A percentile compares a stretch with the other conserved stretches of the same genome.
Conservation (phyloP, 2,329 filamentous ascomycete species). For the Pseudocercospora ulei region DNA sequence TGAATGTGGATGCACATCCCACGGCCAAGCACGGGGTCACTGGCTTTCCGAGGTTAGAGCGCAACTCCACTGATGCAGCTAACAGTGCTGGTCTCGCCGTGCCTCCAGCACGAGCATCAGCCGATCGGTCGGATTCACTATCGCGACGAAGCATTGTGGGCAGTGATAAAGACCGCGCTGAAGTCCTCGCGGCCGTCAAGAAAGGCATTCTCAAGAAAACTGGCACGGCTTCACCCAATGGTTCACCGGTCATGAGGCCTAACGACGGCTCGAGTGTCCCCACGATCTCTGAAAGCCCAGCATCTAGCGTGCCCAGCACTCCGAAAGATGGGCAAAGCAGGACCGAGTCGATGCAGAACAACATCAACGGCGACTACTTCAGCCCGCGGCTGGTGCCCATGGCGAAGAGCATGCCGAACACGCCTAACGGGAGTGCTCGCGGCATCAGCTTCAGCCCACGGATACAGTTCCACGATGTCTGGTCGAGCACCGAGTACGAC, state of each 20-base stretch:
- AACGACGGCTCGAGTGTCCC: constrained; percentile 54
- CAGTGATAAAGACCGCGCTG: constrained; percentile 78
- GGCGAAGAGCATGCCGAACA: constrained; percentile 69
- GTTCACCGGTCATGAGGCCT: constrained; percentile 58
- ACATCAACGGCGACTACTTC: constrained; percentile 84
- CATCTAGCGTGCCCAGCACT: constrained; percentile 77
- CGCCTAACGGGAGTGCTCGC: constrained; percentile 57
- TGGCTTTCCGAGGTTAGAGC: constrained; percentile 74
- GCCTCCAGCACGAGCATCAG: constrained; percentile 33
- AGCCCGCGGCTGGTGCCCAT: constrained; percentile 61
- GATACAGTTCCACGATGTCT: constrained; percentile 91
- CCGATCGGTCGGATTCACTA: constrained; percentile 50
- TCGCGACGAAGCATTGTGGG: constrained; percentile 82
- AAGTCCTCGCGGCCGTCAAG: constrained; percentile 81
- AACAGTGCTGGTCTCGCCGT: constrained; percentile 24
- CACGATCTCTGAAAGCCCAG: constrained; percentile 63
- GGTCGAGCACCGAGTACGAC: constrained; percentile 92
- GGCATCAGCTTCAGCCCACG: constrained; percentile 75
- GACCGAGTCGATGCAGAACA: constrained; percentile 42
- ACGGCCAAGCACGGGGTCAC: constrained; percentile 63
- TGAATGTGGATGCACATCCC: constrained; percentile 65
- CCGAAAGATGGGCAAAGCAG: constrained; percentile 63
- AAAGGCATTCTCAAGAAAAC: constrained; percentile 92
- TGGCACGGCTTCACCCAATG: constrained; percentile 52
- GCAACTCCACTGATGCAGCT: constrained; percentile 65